Percentiles rank a stretch among this genome's conserved stretches.
These are phyloP conservation scores for Sporothrix variecibatus DNA, from an alignment of 2,329 filamentous ascomycete genomes.

Conservation along the genomic window DNA sequence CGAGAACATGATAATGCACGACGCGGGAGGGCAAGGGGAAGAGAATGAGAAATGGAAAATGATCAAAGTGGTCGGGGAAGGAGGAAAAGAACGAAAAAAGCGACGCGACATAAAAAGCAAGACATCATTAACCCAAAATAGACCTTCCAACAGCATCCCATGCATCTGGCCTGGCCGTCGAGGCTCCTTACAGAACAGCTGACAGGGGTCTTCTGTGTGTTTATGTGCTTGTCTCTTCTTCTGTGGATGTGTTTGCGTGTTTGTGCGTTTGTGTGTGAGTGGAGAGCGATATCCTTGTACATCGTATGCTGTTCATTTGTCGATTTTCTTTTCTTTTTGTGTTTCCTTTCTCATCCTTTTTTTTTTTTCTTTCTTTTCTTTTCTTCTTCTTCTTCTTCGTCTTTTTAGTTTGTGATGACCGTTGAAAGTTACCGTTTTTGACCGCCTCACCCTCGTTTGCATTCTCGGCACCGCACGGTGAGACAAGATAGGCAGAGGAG, in stretches of 20 bases:
- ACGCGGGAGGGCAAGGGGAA: neutral
- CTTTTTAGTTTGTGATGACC: neutral
- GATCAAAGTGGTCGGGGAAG: too few species aligned
- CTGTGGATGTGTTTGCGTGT: neutral
- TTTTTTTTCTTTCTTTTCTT: neutral
- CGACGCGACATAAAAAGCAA: neutral
- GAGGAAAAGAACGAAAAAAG: neutral
- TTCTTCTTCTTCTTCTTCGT: neutral
- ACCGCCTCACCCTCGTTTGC: slow-evolving; percentile 8
- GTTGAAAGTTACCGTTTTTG: neutral
- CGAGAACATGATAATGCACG: slow-evolving; percentile 10
- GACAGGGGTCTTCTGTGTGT: neutral
- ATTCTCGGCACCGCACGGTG: slow-evolving; percentile 2
- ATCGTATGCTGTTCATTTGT: neutral
- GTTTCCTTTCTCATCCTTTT: neutral
- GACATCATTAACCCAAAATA: slow-evolving; percentile 19
- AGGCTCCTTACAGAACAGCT: slow-evolving; percentile 15
- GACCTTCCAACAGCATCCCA: neutral
- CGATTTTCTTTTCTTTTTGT: neutral
- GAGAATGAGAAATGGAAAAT: neutral
- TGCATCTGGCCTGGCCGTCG: slow-evolving; percentile 8
- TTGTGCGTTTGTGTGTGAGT: slow-evolving; percentile 1
- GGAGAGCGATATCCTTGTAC: neutral
- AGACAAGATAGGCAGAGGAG: neutral
- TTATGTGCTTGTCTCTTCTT: neutral